Evolutionary conservation across 2,329 filamentous ascomycete species (phyloP).

Genomic region (Botrytis fragariae): DNA sequence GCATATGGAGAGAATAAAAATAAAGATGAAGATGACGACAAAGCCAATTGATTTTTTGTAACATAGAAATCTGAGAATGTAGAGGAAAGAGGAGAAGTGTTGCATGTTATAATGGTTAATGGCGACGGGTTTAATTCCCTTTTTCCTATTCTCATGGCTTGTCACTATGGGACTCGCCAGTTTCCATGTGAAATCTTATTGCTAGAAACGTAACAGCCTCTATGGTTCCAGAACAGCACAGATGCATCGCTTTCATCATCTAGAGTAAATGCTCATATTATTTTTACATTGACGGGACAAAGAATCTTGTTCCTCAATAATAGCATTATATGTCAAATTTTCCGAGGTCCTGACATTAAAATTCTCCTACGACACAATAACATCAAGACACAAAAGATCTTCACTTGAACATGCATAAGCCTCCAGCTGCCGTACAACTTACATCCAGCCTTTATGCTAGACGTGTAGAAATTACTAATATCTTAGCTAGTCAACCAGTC

Average conservation of each 20-base stretch:
- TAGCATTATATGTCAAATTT: background rate
- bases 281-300: too few species aligned
- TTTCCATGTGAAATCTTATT: constrained; percentile 41
- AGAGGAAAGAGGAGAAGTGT: constrained; percentile 48
- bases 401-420: background rate
- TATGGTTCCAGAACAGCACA: constrained; percentile 26
- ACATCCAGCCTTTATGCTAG: background rate
- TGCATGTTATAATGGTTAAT: constrained; percentile 48
- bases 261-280: background rate
- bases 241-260: background rate
- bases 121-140: constrained; percentile 38
- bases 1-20: constrained; percentile 39
- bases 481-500: background rate
- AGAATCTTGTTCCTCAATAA: background rate
- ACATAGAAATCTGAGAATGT: constrained; percentile 42
- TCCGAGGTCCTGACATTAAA: background rate
- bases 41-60: too few species aligned
- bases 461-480: background rate
- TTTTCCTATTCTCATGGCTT: constrained; percentile 32
- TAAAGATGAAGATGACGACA: background rate
- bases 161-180: constrained; percentile 41
- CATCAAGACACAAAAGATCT: background rate
- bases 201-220: constrained; percentile 45
- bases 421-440: background rate
- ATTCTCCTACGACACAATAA: background rate